These are phyloP conservation scores for Schizosaccharomyces versatilis DNA, from an alignment of 1,139 yeast genomes.

Conservation along the genomic window DNA sequence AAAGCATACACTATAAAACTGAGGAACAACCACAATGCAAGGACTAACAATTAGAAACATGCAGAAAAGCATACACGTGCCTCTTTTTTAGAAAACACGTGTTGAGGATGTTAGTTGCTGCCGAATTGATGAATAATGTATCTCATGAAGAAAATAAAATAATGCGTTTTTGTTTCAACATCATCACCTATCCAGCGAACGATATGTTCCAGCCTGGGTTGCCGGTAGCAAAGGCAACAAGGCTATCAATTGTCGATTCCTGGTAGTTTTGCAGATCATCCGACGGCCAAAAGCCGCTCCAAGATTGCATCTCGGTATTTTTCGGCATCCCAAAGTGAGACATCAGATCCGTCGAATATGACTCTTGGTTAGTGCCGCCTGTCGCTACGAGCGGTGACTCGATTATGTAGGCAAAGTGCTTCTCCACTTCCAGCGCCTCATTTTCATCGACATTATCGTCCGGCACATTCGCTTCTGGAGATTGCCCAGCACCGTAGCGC, in stretches of 20 bases:
- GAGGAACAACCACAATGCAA: too few relatives aligned
- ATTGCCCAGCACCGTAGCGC: background rate
- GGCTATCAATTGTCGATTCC: background rate
- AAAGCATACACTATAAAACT: too few relatives aligned
- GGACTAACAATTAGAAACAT: too few relatives aligned
- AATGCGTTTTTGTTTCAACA: too few relatives aligned
- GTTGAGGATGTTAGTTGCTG: too few relatives aligned
- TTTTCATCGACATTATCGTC: background rate
- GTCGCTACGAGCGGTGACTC: background rate
- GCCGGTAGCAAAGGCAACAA: conserved; percentile 1
- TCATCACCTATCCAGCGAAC: background rate
- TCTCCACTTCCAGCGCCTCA: background rate
- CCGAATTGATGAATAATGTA: too few relatives aligned
- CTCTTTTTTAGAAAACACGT: too few relatives aligned
- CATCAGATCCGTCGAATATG: conserved; percentile 1
- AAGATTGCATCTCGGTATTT: background rate
- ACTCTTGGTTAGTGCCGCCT: background rate
- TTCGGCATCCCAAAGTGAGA: background rate
- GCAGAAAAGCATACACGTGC: too few relatives aligned
- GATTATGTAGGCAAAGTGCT: background rate
- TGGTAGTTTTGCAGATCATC: conserved; percentile 1
- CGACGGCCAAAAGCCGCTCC: conserved; percentile 2
- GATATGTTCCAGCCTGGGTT: conserved; percentile 2
- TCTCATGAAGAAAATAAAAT: too few relatives aligned
- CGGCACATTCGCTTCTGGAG: background rate